Percentiles rank a stretch among this genome's conserved stretches.
These are phyloP conservation scores for Paraphaeosphaeria minitans DNA, from an alignment of 2,329 filamentous ascomycete species.

Conservation along the genomic window DNA sequence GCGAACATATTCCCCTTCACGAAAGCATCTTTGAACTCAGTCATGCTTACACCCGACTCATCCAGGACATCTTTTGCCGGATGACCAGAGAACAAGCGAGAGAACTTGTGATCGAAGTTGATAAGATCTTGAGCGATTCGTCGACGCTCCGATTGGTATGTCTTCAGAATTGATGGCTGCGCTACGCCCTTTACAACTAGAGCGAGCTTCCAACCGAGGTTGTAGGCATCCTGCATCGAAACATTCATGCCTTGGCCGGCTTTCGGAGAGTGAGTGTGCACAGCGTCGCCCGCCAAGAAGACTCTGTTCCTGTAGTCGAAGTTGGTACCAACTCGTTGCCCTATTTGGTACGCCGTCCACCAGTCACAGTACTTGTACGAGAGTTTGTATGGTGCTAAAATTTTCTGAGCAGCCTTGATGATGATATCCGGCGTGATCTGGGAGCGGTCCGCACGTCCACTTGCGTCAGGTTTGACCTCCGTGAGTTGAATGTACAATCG, in stretches of 20 bases:
- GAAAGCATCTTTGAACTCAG: constrained; percentile 66
- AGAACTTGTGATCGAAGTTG: constrained; percentile 56
- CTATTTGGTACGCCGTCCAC: constrained; percentile 72
- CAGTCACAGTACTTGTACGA: constrained; percentile 68
- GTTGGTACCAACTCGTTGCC: constrained; percentile 64
- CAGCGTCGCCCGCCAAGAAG: constrained; percentile 73
- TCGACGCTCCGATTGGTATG: constrained; percentile 60
- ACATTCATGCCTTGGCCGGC: constrained; percentile 61
- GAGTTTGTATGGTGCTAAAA: constrained; percentile 70
- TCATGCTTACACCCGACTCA: constrained; percentile 65
- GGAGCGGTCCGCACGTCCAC: constrained; percentile 59
- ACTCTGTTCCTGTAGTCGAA: constrained; percentile 64
- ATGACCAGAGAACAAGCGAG: constrained; percentile 52
- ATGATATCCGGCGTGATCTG: constrained; percentile 69
- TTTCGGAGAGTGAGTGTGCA: constrained; percentile 64
- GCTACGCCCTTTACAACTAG: constrained; percentile 53
- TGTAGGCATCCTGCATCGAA: constrained; percentile 69
- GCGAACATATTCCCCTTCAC: constrained; percentile 65
- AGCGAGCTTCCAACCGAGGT: constrained; percentile 63
- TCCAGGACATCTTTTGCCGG: constrained; percentile 65
- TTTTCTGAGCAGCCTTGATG: constrained; percentile 66
- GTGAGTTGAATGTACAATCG: constrained; percentile 69
- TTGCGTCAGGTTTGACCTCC: constrained; percentile 52
- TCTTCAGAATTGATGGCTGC: constrained; percentile 53
- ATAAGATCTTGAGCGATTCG: constrained; percentile 70